These are phyloP conservation scores for Aurifilum marmelostoma DNA, from an alignment of 2,329 filamentous ascomycete species.

Conservation along the genomic window DNA sequence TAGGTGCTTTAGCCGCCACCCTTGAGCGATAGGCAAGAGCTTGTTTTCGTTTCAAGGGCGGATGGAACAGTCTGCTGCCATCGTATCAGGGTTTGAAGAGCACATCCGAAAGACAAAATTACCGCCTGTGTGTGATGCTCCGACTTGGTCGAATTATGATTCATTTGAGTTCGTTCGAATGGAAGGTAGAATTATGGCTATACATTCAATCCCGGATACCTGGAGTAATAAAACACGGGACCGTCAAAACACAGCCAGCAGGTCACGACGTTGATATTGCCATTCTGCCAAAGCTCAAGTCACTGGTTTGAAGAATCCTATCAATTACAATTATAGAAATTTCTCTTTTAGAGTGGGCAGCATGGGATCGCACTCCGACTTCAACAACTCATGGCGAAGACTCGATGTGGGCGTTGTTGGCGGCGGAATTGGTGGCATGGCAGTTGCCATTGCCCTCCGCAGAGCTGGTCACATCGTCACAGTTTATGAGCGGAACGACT, in stretches of 20 bases:
- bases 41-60: background rate
- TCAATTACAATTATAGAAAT: background rate
- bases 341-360: background rate
- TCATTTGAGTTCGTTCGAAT: background rate
- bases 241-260: background rate
- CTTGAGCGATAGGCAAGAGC: background rate
- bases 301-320: background rate
- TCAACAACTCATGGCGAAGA: constrained; percentile 44
- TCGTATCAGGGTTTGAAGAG: background rate
- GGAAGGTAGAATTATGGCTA: background rate
- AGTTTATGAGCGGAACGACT: constrained; percentile 69
- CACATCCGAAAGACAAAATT: background rate
- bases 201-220: background rate
- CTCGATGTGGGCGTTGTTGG: constrained; percentile 51
- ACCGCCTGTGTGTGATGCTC: background rate
- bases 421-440: constrained; percentile 54
- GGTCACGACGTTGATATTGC: background rate
- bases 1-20: constrained; percentile 1
- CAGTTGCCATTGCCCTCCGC: constrained; percentile 50
- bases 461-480: constrained; percentile 54
- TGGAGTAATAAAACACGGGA: background rate
- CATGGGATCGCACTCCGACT: constrained; percentile 16
- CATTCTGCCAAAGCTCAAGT: background rate
- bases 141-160: background rate
- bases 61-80: background rate